A percentile compares a stretch with the other conserved stretches of the same genome.
These are phyloP conservation scores for Penicillium ucsense DNA, from an alignment of 495 filamentous ascomycete genomes.

Conservation along the genomic window DNA sequence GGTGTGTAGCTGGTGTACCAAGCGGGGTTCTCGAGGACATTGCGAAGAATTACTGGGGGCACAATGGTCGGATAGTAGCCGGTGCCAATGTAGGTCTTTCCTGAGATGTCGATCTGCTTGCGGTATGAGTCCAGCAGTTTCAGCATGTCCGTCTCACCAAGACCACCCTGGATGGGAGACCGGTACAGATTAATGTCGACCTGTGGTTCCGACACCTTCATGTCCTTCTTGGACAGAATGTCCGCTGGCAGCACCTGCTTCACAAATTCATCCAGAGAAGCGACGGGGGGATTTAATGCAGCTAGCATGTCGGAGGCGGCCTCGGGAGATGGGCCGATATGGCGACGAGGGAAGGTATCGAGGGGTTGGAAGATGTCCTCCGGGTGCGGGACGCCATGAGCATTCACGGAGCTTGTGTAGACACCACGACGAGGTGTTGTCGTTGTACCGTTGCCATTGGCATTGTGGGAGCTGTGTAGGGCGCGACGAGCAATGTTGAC, in stretches of 20 bases:
- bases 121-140: conserved; percentile 54
- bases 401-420: conserved; percentile 31
- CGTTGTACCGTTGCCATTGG: conserved; percentile 2
- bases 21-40: conserved; percentile 85
- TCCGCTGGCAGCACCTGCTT: conserved; percentile 74
- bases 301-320: conserved; percentile 73
- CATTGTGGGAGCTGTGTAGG: conserved; percentile 19
- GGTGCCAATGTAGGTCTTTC: conserved; percentile 62
- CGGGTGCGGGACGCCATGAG: conserved; percentile 35
- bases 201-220: conserved; percentile 32
- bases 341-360: conserved; percentile 72
- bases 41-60: conserved; percentile 89
- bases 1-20: conserved; percentile 99
- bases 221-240: conserved; percentile 61
- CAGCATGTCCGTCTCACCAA: conserved; percentile 61
- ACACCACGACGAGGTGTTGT: conserved; percentile 25
- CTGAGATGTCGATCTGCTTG: conserved; percentile 48
- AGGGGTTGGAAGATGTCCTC: conserved; percentile 39
- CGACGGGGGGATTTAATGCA: conserved; percentile 63
- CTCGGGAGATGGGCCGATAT: conserved; percentile 79
- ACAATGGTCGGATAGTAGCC: conserved; percentile 84
- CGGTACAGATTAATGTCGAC: conserved; percentile 31
- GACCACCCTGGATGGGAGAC: conserved; percentile 42
- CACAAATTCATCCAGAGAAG: conserved; percentile 78
- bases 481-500: conserved; percentile 18